A percentile compares a stretch with the other conserved stretches of the same genome.
Conservation (phyloP, 2,329 filamentous ascomycete species). For the Aspergillus japonicus region DNA sequence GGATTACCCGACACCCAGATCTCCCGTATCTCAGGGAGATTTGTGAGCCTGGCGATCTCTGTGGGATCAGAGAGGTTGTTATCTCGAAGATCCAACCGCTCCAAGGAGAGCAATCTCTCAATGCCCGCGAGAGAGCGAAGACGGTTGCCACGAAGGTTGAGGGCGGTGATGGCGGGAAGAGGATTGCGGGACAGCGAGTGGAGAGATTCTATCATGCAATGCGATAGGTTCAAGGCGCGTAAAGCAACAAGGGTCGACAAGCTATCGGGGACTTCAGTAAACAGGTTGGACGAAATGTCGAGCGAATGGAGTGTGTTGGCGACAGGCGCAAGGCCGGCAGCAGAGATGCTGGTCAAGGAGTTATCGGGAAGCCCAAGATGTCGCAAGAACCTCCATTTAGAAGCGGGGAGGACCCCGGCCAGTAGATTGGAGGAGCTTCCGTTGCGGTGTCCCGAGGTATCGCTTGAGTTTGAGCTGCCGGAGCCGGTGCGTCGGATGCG, state of each 20-base stretch:
- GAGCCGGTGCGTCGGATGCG: constrained; percentile 85
- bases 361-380: constrained; percentile 93
- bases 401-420: constrained; percentile 69
- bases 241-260: constrained; percentile 80
- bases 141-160: constrained; percentile 88
- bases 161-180: constrained; percentile 85
- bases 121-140: constrained; percentile 84
- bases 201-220: constrained; percentile 96
- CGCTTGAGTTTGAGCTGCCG: constrained; percentile 84
- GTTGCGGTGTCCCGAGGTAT: constrained; percentile 52
- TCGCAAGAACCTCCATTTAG: constrained; percentile 92
- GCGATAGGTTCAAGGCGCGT: constrained; percentile 88
- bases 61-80: constrained; percentile 88
- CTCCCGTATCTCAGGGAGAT: constrained; percentile 86
- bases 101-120: constrained; percentile 82
- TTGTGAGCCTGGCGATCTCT: constrained; percentile 83
- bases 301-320: constrained; percentile 87
- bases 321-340: constrained; percentile 73
- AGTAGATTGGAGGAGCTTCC: constrained; percentile 78
- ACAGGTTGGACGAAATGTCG: constrained; percentile 88
- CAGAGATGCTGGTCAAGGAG: constrained; percentile 75
- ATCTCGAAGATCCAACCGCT: constrained; percentile 86
- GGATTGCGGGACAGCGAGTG: constrained; percentile 80
- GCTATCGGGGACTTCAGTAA: constrained; percentile 91
- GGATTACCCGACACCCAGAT: constrained; percentile 92